Conservation (phyloP, 2,329 filamentous ascomycete species). For the Fusarium sp. region DNA sequence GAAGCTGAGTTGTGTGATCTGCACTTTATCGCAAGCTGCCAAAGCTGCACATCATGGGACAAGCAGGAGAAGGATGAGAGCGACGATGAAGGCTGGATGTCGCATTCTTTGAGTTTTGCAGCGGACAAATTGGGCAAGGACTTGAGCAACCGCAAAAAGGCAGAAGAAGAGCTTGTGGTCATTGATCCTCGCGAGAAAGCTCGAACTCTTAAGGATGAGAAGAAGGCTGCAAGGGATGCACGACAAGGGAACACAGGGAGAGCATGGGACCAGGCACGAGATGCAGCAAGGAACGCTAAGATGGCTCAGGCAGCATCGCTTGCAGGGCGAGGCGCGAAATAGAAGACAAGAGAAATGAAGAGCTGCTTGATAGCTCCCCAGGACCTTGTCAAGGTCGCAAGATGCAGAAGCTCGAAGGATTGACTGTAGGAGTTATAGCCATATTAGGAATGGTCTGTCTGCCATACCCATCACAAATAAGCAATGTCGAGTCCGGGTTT, state of each 20-base stretch:
- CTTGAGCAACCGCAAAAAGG: slow-evolving; percentile 87
- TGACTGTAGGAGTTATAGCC: not conserved
- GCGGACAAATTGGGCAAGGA: slow-evolving; percentile 94
- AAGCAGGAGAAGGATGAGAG: slow-evolving; percentile 68
- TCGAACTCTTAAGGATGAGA: slow-evolving; percentile 74
- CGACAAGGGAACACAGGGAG: slow-evolving; percentile 64
- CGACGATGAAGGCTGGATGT: slow-evolving; percentile 82
- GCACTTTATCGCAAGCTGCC: slow-evolving; percentile 95
- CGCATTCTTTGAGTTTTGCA: slow-evolving; percentile 84
- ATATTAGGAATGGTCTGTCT: slow-evolving; percentile 33
- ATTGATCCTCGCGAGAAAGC: slow-evolving; percentile 92
- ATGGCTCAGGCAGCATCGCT: slow-evolving; percentile 64
- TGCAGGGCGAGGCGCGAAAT: slow-evolving; percentile 67
- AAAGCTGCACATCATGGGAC: slow-evolving; percentile 90
- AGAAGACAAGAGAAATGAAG: slow-evolving; percentile 12
- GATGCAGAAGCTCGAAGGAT: slow-evolving; percentile 6
- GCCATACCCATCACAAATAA: slow-evolving; percentile 34
- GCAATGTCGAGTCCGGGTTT: slow-evolving; percentile 19
- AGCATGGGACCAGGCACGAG: slow-evolving; percentile 63
- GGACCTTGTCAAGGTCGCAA: not conserved
- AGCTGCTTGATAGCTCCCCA: not conserved
- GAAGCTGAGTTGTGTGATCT: slow-evolving; percentile 87
- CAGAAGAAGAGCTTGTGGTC: slow-evolving; percentile 89
- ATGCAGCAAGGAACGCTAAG: slow-evolving; percentile 66
- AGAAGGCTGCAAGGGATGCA: slow-evolving; percentile 67